Percentiles rank a stretch among this genome's conserved stretches.
phyloP scores from a whole-genome alignment of 345 rosid genomes.

The Linum trigynum region DNA sequence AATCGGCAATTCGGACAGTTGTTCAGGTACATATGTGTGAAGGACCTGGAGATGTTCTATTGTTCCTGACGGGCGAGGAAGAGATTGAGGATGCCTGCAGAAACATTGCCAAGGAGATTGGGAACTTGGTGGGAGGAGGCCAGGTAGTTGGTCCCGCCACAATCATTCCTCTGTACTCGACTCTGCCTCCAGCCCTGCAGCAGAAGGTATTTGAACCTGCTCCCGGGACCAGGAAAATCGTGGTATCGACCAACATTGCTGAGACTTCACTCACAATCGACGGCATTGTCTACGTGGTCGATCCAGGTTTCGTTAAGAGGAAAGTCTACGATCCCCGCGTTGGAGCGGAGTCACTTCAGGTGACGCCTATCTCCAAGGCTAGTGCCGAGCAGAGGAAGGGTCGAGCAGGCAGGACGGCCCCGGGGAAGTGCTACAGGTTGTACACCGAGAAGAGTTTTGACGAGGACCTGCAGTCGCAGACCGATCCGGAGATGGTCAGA shows the following conservation, averaged over 20 bases:
- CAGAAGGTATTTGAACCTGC: slow-evolving; percentile 93
- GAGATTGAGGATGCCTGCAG: no score
- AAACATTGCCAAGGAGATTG: slow-evolving; percentile 68
- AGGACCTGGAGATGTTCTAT: slow-evolving; percentile 77
- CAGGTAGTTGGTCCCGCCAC: slow-evolving; percentile 90
- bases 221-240: slow-evolving; percentile 85
- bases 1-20: slow-evolving; percentile 79
- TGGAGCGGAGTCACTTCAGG: slow-evolving; percentile 78
- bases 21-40: slow-evolving; percentile 82
- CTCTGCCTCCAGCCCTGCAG: slow-evolving; percentile 25
- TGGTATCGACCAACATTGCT: slow-evolving; percentile 70
- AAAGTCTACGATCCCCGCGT: slow-evolving; percentile 82
- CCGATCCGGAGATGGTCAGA: slow-evolving; percentile 11
- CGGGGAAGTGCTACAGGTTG: slow-evolving; percentile 61
- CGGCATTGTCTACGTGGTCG: no score
- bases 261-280: no score
- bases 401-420: slow-evolving; percentile 95
- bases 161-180: slow-evolving; percentile 11
- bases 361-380: slow-evolving; percentile 45
- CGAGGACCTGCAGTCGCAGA: no score
- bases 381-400: no score
- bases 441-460: no score
- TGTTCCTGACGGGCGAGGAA: slow-evolving; percentile 33
- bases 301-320: slow-evolving; percentile 64
- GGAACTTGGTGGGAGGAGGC: slow-evolving; percentile 65